Percentiles rank a stretch among this genome's conserved stretches.
phyloP scores from a whole-genome alignment of 306 rosid genomes.

The Casuarina equisetifolia region DNA sequence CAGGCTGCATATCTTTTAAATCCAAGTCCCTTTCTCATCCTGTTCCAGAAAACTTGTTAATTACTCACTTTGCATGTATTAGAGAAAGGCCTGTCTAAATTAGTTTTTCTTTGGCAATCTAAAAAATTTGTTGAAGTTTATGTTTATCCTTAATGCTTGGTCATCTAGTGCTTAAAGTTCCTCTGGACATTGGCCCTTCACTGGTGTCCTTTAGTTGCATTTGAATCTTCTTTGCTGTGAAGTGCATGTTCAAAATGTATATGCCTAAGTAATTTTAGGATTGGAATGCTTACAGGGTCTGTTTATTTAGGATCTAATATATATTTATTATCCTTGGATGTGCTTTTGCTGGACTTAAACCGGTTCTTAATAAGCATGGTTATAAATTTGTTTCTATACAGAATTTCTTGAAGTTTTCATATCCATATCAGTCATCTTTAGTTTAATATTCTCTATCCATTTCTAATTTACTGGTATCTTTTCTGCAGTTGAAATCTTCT shows the following conservation, averaged over 20 bases:
- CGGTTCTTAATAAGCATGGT: background rate
- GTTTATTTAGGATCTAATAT: background rate
- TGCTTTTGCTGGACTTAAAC: background rate
- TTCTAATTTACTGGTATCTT: background rate
- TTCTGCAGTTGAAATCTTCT: constrained; percentile 79
- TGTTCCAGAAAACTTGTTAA: background rate
- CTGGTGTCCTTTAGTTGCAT: background rate
- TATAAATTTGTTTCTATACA: background rate
- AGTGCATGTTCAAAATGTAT: no score
- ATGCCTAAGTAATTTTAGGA: background rate
- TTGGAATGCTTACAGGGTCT: background rate
- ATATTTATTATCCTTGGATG: background rate
- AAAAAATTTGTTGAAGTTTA: background rate
- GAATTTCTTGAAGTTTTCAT: background rate
- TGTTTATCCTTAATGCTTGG: no score
- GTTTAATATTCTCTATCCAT: background rate
- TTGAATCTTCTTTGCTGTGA: background rate
- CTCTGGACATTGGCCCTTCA: no score
- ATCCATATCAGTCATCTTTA: background rate
- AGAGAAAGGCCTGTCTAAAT: background rate
- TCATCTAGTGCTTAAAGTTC: no score
- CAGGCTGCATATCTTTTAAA: background rate
- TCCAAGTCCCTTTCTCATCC: background rate
- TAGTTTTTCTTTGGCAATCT: background rate
- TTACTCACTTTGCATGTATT: background rate